phyloP scores from a whole-genome alignment of 768 basidiomycete genomes.

The Baorangia bicolor region DNA sequence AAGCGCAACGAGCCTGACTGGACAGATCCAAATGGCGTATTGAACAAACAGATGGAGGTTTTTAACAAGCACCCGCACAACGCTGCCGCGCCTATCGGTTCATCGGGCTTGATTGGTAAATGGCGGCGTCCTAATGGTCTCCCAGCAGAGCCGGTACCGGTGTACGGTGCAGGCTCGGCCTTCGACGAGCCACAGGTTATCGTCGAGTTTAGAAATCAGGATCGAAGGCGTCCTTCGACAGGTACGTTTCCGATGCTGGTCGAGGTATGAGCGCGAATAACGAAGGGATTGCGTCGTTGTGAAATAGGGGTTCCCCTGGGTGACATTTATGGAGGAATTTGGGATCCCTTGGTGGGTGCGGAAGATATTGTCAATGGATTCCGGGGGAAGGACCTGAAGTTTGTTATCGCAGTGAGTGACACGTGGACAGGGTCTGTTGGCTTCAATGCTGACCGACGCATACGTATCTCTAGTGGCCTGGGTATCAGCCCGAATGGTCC shows the following conservation, averaged over 20 bases:
- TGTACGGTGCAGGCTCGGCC: background rate
- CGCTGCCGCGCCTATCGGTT: background rate
- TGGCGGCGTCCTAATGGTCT: background rate
- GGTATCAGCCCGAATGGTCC: background rate
- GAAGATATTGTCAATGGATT: background rate
- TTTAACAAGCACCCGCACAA: background rate
- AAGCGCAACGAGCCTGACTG: background rate
- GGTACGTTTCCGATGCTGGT: conserved; percentile 1
- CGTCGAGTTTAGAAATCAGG: conserved; percentile 4
- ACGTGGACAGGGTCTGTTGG: background rate
- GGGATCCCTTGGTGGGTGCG: background rate
- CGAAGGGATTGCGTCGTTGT: background rate
- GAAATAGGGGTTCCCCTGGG: background rate
- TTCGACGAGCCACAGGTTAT: too few species aligned
- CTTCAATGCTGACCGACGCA: background rate
- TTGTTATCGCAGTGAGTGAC: conserved; percentile 4
- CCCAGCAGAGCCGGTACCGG: background rate
- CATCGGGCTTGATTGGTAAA: background rate
- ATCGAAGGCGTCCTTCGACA: background rate
- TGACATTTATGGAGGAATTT: accelerated
- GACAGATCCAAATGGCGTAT: background rate
- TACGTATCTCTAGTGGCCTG: conserved; percentile 8
- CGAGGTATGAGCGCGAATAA: background rate
- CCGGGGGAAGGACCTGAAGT: background rate
- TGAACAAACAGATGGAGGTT: background rate